Base-by-base conservation (phyloP, 1,284 basidiomycete genomes). In the Neonothopanus nambi region DNA sequence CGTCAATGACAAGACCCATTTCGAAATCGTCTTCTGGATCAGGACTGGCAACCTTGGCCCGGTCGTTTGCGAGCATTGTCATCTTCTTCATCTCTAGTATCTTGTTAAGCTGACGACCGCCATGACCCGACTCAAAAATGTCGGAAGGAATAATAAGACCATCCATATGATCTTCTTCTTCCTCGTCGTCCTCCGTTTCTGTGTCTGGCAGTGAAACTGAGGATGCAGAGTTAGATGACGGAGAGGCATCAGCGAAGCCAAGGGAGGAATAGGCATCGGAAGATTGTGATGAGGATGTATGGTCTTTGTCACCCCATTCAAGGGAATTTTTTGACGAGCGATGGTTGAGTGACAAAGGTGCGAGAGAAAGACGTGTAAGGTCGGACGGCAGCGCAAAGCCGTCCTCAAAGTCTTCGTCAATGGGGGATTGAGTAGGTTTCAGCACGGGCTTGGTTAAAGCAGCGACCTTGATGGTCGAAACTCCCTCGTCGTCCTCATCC, bases 11-110 rank as follows among this genome's bases (percentile, higher is more conserved):
- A 49, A 93, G 82, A 23, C 89, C 91, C 59, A 80, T 80, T 68
- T 93, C 90, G 58, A 90, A 91, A 65, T 91, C 86, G 57, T 91
- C 89, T 62, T 91, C 89, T 12, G 84, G 81, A 65, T 88, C 80
- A 12, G 81, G 79, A 54, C 71, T 77, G 13, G 80, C 72, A 13
- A 81, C 64, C 61, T 82, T 86, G 60, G 78, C 65, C 13, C 68
- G 74, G 45, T 76, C 76, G 56, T 76, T 78, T 20, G 70, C 66
- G 46, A 74, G 64, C 17, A 75, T 74, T 7, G 77, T 74, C 63
- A 81, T 84, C 75, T 87, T 88, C 77, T 88, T 90, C 65, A 76
- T 72, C 65, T 92, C 89, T 41, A 92, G 77, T 35, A 91, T 80
- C 65, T 82, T 85, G 56, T 79, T 81, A 18, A 91, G 77, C 63